A percentile compares a stretch with the other conserved stretches of the same genome.
Conservation (phyloP, 2,329 filamentous ascomycete species). For the Fusarium temperatum region DNA sequence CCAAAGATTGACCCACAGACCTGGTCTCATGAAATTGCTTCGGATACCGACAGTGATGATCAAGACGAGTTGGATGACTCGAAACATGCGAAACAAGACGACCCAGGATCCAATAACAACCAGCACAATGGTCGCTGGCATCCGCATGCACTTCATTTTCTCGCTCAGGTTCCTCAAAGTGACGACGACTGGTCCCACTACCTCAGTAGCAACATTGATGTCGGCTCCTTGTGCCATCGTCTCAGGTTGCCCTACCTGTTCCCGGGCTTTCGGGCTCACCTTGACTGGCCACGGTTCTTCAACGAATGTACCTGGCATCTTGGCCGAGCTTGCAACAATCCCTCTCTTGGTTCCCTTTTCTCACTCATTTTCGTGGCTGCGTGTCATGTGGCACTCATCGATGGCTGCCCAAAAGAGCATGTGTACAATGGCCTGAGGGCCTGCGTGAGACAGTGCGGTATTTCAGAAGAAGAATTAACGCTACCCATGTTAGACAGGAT, state of each 20-base stretch:
- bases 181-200: slow-evolving; percentile 17
- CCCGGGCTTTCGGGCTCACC: background rate
- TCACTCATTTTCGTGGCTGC: slow-evolving; percentile 19
- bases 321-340: background rate
- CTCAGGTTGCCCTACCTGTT: slow-evolving; percentile 10
- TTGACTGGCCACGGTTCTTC: slow-evolving; percentile 12
- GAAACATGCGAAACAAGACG: background rate
- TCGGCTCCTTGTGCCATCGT: background rate
- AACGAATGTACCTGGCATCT: slow-evolving; percentile 12
- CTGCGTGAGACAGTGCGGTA: slow-evolving; percentile 9
- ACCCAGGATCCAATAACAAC: background rate
- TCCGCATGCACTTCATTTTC: slow-evolving; percentile 17
- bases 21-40: background rate
- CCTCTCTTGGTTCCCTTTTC: slow-evolving; percentile 20
- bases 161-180: slow-evolving; percentile 9
- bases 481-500: slow-evolving; percentile 8
- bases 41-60: background rate
- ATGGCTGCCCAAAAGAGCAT: slow-evolving; percentile 3
- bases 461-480: slow-evolving; percentile 12
- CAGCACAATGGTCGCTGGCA: background rate
- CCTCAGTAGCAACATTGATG: slow-evolving; percentile 4
- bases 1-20: background rate
- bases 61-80: background rate
- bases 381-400: slow-evolving; percentile 10
- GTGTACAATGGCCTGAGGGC: background rate